Base-by-base conservation (phyloP, 2,329 filamentous ascomycete genomes). In the Aspergillus neoniger region DNA sequence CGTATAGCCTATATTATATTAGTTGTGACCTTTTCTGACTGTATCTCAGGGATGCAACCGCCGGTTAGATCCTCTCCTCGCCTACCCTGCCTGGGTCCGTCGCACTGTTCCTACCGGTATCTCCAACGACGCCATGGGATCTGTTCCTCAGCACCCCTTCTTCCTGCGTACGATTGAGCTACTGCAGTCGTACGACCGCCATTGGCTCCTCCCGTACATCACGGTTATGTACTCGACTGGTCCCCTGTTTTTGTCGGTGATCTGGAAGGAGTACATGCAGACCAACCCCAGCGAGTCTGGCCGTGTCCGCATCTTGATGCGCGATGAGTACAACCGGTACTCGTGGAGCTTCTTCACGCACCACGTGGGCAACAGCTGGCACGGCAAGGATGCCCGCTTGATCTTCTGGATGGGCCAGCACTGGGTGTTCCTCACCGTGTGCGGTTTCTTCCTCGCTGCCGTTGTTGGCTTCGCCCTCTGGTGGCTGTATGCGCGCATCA, bases 151-250 rank as follows among this genome's bases (percentile, higher is more conserved):
- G 62, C 91, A 93, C 68, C 89, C 89, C 0, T 91, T 91, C 79
- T 92, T 92, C 80, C 80, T 87, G 54, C 81, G 83, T 52, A 87
- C 89, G 41, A 89, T 91, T 67, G 83, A 89, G 63, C 81, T 83
- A 12, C 79, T 93, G n/a, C 82, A 86, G 59, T 80, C 82, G 57
- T 91, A 91, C 75, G 83, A 90, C 70, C 83, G 85, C 61, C 85
- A 85, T 64, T 93, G 90, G 89, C 70, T 86, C 41, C 73, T 88
- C 63, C 84, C 87, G 15, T 92, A 93, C 74, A 88, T 91, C 69
- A 91, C 88, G 23, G 88, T 93, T 68, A 93, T 93, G 91, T 88
- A 89, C 50, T 87, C 86, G 9, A 91, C 91, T 0, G 90, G 90
- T 0, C 90, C 90, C 0, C 79, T 93, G 30, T 93, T 91, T 78